Evolutionary conservation across 495 filamentous ascomycete species (phyloP).

Genomic region (Neurospora sp.): DNA sequence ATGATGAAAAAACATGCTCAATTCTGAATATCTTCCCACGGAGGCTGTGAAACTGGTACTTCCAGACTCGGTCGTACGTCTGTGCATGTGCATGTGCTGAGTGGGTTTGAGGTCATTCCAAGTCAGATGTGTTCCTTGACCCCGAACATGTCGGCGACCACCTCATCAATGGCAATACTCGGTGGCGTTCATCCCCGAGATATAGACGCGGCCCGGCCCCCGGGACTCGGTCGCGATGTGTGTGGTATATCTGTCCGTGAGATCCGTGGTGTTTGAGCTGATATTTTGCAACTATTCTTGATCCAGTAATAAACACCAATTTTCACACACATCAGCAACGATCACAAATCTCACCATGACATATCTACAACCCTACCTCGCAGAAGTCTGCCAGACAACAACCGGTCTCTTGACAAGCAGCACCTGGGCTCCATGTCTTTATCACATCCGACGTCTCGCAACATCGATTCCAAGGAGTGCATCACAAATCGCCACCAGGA

Average conservation of each 20-base stretch:
- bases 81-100: background rate
- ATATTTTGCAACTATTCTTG: background rate
- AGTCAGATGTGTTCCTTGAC: background rate
- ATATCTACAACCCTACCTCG: background rate
- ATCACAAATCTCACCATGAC: background rate
- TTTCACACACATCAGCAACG: background rate
- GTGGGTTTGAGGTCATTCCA: background rate
- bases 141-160: background rate
- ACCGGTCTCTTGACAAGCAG: background rate
- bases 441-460: background rate
- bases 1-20: background rate
- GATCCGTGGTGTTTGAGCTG: background rate
- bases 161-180: background rate
- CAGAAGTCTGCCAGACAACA: background rate
- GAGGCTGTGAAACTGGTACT: background rate
- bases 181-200: background rate
- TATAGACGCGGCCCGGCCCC: background rate
- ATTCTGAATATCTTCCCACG: background rate
- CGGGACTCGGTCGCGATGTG: background rate
- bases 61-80: background rate
- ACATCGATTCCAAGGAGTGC: background rate
- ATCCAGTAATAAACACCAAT: background rate
- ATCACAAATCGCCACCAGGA: background rate
- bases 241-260: background rate
- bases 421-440: background rate